These are phyloP conservation scores for Cryoendolithus antarcticus DNA, from an alignment of 2,329 filamentous ascomycete species.

Conservation along the genomic window DNA sequence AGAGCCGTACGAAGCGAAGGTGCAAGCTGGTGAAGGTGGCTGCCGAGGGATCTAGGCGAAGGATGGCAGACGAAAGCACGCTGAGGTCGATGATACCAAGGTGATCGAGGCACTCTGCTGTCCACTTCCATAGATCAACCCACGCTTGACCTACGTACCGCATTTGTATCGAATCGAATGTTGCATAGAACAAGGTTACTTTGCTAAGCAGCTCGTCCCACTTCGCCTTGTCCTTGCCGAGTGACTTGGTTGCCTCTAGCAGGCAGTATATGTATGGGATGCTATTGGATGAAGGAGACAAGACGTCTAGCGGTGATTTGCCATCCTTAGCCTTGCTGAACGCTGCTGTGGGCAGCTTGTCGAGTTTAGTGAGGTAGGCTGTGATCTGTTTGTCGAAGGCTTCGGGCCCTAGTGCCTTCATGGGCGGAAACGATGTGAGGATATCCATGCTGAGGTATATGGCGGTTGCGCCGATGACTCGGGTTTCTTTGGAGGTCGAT, in stretches of 20 bases:
- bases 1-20: slow-evolving; percentile 44
- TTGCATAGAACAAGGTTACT: slow-evolving; percentile 35
- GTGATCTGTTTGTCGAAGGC: slow-evolving; percentile 29
- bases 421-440: slow-evolving; percentile 20
- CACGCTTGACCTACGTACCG: slow-evolving; percentile 40
- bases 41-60: slow-evolving; percentile 53
- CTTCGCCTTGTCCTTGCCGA: slow-evolving; percentile 17
- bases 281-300: slow-evolving; percentile 47
- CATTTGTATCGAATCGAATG: slow-evolving; percentile 42
- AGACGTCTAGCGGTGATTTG: slow-evolving; percentile 30
- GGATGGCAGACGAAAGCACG: slow-evolving; percentile 40
- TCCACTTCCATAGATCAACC: slow-evolving; percentile 30
- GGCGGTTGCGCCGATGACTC: too few relatives aligned
- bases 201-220: slow-evolving; percentile 34
- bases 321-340: slow-evolving; percentile 27
- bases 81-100: slow-evolving; percentile 16
- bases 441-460: too few relatives aligned
- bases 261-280: slow-evolving; percentile 48
- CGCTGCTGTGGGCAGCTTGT: slow-evolving; percentile 19
- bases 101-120: slow-evolving; percentile 3
- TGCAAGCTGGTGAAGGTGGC: slow-evolving; percentile 56
- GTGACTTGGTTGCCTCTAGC: slow-evolving; percentile 19
- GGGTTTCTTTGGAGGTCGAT: too few relatives aligned
- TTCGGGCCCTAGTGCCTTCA: slow-evolving; percentile 19
- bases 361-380: slow-evolving; percentile 23